These are phyloP conservation scores for Metschnikowia sp. DNA, from an alignment of 805 yeast species.

Conservation along the genomic window DNA sequence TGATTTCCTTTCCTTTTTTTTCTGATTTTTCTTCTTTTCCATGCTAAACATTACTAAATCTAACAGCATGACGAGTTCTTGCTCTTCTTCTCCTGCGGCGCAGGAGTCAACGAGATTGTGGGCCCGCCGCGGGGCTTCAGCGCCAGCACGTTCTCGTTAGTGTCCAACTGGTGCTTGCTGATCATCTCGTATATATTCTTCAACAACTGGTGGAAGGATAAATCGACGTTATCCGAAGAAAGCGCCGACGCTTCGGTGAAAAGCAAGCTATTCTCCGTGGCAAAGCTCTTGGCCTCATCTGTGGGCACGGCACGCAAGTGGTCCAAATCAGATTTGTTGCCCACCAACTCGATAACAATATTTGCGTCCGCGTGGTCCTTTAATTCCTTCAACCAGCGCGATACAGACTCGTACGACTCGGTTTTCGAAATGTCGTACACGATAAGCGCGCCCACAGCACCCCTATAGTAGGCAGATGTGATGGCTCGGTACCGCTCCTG, in stretches of 20 bases:
- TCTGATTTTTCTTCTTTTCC: no score
- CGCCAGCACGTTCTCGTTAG: slow-evolving; percentile 58
- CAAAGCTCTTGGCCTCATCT: slow-evolving; percentile 94
- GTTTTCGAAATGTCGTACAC: slow-evolving; percentile 94
- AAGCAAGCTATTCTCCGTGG: slow-evolving; percentile 84
- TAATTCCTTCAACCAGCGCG: slow-evolving; percentile 88
- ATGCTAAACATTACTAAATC: not conserved
- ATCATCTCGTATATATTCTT: slow-evolving; percentile 94
- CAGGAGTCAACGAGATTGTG: slow-evolving; percentile 88
- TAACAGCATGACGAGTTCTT: slow-evolving; percentile 71
- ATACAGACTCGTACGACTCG: slow-evolving; percentile 78
- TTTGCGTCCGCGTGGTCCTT: slow-evolving; percentile 91
- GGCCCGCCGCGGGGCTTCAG: slow-evolving; percentile 76
- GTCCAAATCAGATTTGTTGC: slow-evolving; percentile 86
- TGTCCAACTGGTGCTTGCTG: slow-evolving; percentile 86
- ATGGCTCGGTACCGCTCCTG: slow-evolving; percentile 98
- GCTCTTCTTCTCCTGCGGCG: slow-evolving; percentile 74
- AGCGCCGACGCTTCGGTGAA: slow-evolving; percentile 96
- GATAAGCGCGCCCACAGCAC: slow-evolving; percentile 95
- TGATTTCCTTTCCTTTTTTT: no score
- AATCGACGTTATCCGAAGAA: slow-evolving; percentile 90
- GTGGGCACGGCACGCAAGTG: slow-evolving; percentile 96
- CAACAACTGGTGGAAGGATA: slow-evolving; percentile 88
- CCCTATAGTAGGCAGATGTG: slow-evolving; percentile 95
- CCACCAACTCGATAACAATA: slow-evolving; percentile 90